Evolutionary conservation across 2,329 filamentous ascomycete genomes (phyloP).

Genomic region (Clonostachys rhizophaga): DNA sequence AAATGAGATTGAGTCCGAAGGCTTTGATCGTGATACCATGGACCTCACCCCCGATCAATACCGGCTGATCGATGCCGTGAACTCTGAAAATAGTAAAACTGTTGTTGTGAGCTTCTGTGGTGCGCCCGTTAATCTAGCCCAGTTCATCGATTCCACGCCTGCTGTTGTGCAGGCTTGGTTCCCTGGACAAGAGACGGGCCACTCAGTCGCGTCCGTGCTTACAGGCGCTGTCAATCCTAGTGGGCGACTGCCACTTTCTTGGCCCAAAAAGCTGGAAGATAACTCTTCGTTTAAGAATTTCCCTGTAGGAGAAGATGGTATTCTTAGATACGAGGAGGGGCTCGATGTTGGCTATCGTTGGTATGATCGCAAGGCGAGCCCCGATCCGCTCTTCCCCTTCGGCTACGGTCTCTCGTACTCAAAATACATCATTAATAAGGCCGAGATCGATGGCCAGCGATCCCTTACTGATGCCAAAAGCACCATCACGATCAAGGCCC

Average conservation of each 20-base stretch:
- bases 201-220: slow-evolving; percentile 61
- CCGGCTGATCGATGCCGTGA: slow-evolving; percentile 46
- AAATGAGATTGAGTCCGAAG: slow-evolving; percentile 32
- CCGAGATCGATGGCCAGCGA: background rate
- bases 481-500: slow-evolving; percentile 18
- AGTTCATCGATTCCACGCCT: slow-evolving; percentile 40
- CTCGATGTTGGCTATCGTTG: slow-evolving; percentile 63
- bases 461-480: background rate
- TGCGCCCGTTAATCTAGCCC: slow-evolving; percentile 52
- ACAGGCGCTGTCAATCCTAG: slow-evolving; percentile 59
- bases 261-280: slow-evolving; percentile 51
- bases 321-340: slow-evolving; percentile 54
- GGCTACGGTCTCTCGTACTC: slow-evolving; percentile 66
- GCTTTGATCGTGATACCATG: slow-evolving; percentile 63
- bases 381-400: slow-evolving; percentile 52
- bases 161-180: slow-evolving; percentile 63
- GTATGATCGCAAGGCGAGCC: slow-evolving; percentile 35
- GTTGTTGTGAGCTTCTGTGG: slow-evolving; percentile 60
- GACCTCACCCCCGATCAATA: slow-evolving; percentile 57
- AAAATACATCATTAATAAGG: slow-evolving; percentile 36
- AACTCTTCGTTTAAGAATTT: slow-evolving; percentile 59
- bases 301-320: slow-evolving; percentile 51
- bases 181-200: slow-evolving; percentile 62
- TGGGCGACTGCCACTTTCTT: slow-evolving; percentile 58
- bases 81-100: slow-evolving; percentile 51